Conservation (phyloP, 2,329 filamentous ascomycete species). For the Xylaria sp. region DNA sequence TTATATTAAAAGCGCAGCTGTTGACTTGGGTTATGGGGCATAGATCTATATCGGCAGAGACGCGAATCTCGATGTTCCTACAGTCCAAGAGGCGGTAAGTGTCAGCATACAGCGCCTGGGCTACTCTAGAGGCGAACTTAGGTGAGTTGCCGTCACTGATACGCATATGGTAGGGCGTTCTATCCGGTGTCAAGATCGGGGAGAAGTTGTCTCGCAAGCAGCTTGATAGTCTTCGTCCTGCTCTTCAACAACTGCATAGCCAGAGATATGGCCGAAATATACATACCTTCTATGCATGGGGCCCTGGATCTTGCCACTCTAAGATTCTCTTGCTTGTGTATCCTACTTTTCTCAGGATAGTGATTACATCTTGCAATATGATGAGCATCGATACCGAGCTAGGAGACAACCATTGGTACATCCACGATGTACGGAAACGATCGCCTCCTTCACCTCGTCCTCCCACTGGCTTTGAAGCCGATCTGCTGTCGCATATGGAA, state of each 20-base stretch:
- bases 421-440: conserved; percentile 36
- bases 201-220: conserved; percentile 29
- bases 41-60: conserved; percentile 36
- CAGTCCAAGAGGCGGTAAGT: conserved; percentile 19
- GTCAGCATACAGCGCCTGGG: background rate
- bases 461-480: conserved; percentile 27
- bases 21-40: background rate
- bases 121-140: background rate
- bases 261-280: conserved; percentile 31
- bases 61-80: conserved; percentile 27
- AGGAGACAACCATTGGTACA: conserved; percentile 38
- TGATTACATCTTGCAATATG: conserved; percentile 39
- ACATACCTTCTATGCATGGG: conserved; percentile 35
- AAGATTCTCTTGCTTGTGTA: conserved; percentile 36
- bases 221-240: conserved; percentile 22
- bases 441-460: background rate
- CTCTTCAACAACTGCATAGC: conserved; percentile 24
- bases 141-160: background rate
- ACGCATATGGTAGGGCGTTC: background rate
- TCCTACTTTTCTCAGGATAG: conserved; percentile 31
- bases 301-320: conserved; percentile 31
- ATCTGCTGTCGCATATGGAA: conserved; percentile 30
- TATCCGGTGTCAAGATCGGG: conserved; percentile 21
- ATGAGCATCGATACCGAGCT: conserved; percentile 35
- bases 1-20: background rate